These are phyloP conservation scores for Ceratocystis cacaofunesta DNA, from an alignment of 2,329 filamentous ascomycete genomes.

Conservation along the genomic window DNA sequence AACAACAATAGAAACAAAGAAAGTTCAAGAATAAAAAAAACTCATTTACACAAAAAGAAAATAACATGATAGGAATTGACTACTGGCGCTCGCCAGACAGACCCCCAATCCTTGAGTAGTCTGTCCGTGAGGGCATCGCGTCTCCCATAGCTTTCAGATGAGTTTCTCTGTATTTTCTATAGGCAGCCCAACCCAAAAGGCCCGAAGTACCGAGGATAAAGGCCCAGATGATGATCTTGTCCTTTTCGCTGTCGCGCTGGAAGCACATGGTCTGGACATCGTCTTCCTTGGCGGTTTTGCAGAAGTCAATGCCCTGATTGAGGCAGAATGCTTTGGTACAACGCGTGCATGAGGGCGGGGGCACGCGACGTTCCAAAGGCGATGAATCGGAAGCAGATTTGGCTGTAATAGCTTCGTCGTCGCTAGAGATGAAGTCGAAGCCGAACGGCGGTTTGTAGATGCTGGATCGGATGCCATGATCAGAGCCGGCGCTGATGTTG, in stretches of 20 bases:
- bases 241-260: slow-evolving; percentile 52
- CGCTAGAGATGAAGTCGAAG: slow-evolving; percentile 18
- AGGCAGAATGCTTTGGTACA: slow-evolving; percentile 54
- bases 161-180: slow-evolving; percentile 19
- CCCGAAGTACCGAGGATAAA: slow-evolving; percentile 46
- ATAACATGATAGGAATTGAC: not conserved
- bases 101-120: slow-evolving; percentile 7
- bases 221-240: slow-evolving; percentile 50
- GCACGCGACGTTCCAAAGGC: slow-evolving; percentile 21
- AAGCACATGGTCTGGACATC: slow-evolving; percentile 50
- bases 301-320: slow-evolving; percentile 44
- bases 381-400: slow-evolving; percentile 10
- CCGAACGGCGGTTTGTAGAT: slow-evolving; percentile 18
- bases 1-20: not conserved
- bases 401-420: slow-evolving; percentile 7
- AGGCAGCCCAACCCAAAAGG: slow-evolving; percentile 44
- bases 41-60: not conserved
- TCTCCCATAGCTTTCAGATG: not conserved
- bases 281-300: slow-evolving; percentile 45
- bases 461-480: slow-evolving; percentile 18
- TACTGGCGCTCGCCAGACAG: not conserved
- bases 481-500: slow-evolving; percentile 22
- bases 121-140: not conserved
- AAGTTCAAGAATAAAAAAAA: not conserved
- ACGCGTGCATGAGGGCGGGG: slow-evolving; percentile 36